Evolutionary conservation across 352 stramenopile genomes (phyloP).

Genomic region (Globisporangium heterothallicum): DNA sequence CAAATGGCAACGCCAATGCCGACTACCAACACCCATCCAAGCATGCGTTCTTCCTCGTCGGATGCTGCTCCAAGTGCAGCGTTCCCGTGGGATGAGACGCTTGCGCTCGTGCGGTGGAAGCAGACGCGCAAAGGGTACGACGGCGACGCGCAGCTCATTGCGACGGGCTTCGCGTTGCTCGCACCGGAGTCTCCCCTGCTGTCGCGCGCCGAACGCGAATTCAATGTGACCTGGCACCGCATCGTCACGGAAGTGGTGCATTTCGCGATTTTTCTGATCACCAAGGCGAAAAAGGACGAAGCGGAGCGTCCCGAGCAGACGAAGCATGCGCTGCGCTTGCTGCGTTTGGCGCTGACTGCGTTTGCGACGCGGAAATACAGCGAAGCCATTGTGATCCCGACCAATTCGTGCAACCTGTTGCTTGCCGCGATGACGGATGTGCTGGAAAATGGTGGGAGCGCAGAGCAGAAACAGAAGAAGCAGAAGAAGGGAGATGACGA

Average conservation of each 20-base stretch:
- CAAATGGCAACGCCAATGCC: background rate
- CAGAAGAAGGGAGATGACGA: too few species aligned
- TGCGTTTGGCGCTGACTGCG: conserved; percentile 48
- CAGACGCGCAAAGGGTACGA: conserved; percentile 52
- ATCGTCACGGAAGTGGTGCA: conserved; percentile 57
- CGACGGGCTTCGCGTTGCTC: conserved; percentile 28
- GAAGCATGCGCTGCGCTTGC: conserved; percentile 35
- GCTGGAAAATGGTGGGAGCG: conserved; percentile 29
- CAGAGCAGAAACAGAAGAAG: background rate
- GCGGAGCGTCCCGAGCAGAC: conserved; percentile 24
- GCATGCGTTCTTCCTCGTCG: background rate
- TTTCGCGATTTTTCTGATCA: conserved; percentile 64
- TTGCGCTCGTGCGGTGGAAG: conserved; percentile 66
- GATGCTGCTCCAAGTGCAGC: too few species aligned
- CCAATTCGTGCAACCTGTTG: conserved; percentile 75
- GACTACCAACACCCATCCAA: background rate
- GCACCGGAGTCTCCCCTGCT: conserved; percentile 20
- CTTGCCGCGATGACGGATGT: conserved; percentile 55
- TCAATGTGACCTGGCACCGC: conserved; percentile 59
- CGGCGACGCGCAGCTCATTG: conserved; percentile 34
- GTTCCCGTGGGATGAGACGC: conserved; percentile 33
- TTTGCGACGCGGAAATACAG: conserved; percentile 22
- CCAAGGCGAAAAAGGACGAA: conserved; percentile 41
- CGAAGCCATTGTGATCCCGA: conserved; percentile 30
- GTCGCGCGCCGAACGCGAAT: conserved; percentile 24